Evolutionary conservation across 2,329 filamentous ascomycete species (phyloP).

Genomic region (Trichoderma atrobrunneum): DNA sequence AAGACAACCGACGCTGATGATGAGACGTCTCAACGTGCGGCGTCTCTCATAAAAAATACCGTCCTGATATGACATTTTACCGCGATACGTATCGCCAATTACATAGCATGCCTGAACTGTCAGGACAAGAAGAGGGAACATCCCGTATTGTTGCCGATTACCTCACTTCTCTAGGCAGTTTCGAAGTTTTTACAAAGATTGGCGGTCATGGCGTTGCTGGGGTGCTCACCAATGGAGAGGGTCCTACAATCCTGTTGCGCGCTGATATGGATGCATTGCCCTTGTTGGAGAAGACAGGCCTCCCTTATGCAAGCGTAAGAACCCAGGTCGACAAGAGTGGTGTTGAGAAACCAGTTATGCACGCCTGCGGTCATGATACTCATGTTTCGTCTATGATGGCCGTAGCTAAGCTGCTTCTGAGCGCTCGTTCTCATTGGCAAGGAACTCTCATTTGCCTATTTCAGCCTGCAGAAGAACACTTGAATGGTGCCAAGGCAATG

Average conservation of each 20-base stretch:
- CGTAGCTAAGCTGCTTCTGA: not conserved
- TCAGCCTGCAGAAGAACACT: not conserved
- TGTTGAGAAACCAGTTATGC: not conserved
- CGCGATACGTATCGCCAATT: not conserved
- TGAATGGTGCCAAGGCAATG: not conserved
- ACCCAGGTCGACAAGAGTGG: not conserved
- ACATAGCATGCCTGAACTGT: not conserved
- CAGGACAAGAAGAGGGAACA: not conserved
- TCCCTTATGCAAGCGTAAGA: not conserved
- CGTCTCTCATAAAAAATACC: not conserved
- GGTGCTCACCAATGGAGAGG: not conserved
- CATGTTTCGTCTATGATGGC: not conserved
- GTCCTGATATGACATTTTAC: not conserved
- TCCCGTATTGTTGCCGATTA: not conserved
- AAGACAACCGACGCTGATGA: not conserved
- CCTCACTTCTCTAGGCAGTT: not conserved
- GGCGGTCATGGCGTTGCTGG: not conserved
- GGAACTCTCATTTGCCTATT: not conserved
- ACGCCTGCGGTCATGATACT: not conserved
- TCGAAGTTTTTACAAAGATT: not conserved
- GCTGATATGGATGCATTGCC: not conserved
- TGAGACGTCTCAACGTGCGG: not conserved
- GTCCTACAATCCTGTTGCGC: not conserved
- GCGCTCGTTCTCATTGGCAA: not conserved
- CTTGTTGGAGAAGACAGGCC: not conserved